Evolutionary conservation across 306 rosid species (phyloP), one percentile per base, ranked within the genome.

Genomic region (Inga laurina): DNA sequence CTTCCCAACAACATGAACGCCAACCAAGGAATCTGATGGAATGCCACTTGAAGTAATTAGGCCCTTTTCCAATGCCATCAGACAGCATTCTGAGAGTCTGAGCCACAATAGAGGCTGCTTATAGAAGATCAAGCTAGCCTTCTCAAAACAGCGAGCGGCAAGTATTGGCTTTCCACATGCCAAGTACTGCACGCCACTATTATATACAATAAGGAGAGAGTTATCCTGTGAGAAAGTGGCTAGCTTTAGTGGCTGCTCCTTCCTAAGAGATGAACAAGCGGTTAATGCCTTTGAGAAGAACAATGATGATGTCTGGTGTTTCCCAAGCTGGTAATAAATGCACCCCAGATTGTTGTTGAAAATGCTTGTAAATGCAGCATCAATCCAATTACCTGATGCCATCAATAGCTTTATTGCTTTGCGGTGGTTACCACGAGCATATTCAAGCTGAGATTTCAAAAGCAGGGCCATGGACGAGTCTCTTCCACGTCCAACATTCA

Each of bases 41-140:
- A 82, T 73, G 54, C 35, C 72, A 83, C 75, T 75, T 72, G 88
- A 73, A 79, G 87, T 90, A 68, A 91, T 78, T 16, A 92, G 85
- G 68, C 97, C 99, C 84, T 88, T 92, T 83, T 91, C 93, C 57
- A 90, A 83, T 83, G 98, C 99, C 99, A 97, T 90, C 85, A 97
- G 88, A 91, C 98, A 97, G 94, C 98, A 94, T 68, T 97, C 99
- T 14, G 98, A 92, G 66, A 97, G 89, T 67, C 99, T 92, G 82
- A 97, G 99, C 99, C 99, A 97, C 91, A 97, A 84, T 69, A 97
- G 88, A 77, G 99, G 97, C 69, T 93, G 94, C 74, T 83, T 92
- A 85, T 91, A 90, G 82, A 97, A 90, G 81, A 97, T 88, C 87
- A 89, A 80, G 87, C 97, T 92, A 65, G 99, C 92, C 81, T 97